A percentile compares a stretch with the other conserved stretches of the same genome.
phyloP scores from a whole-genome alignment of 441 rosid genomes.

The Gossypium lobatum region DNA sequence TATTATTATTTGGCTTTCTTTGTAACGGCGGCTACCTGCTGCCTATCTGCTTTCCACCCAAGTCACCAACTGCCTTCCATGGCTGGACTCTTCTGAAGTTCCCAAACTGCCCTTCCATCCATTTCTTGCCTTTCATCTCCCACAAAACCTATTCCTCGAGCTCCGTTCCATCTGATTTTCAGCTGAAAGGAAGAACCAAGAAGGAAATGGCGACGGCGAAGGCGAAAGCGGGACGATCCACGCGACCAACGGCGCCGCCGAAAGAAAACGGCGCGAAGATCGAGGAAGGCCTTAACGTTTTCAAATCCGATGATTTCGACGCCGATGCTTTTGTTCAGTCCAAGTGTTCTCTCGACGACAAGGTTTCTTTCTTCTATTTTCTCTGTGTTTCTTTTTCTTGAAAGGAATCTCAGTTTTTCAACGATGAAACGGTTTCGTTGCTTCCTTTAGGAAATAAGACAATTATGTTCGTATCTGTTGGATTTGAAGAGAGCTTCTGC shows the following conservation, averaged over 20 bases:
- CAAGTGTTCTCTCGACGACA: constrained; percentile 89
- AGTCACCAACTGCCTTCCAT: constrained; percentile 5
- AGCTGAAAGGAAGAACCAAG: background rate
- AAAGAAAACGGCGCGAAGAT: constrained; percentile 68
- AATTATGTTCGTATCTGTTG: constrained; percentile 68
- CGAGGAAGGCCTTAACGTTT: constrained; percentile 73
- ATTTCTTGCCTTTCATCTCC: background rate
- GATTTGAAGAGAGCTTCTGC: constrained; percentile 97
- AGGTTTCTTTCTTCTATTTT: constrained; percentile 35
- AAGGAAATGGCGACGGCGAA: constrained; percentile 55
- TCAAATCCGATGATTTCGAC: constrained; percentile 89
- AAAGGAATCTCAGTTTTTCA: background rate
- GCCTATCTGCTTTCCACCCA: background rate
- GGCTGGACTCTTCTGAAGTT: constrained; percentile 7
- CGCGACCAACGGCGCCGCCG: constrained; percentile 40
- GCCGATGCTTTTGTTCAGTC: constrained; percentile 87
- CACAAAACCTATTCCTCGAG: background rate
- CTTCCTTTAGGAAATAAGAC: constrained; percentile 56
- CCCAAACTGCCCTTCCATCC: constrained; percentile 1
- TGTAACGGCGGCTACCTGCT: background rate
- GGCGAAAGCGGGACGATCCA: constrained; percentile 37
- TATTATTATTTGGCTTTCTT: background rate
- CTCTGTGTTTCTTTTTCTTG: background rate
- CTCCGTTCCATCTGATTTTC: background rate
- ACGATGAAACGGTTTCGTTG: background rate